Conservation (phyloP, 2,329 filamentous ascomycete species). For the Diplodia mutila region DNA sequence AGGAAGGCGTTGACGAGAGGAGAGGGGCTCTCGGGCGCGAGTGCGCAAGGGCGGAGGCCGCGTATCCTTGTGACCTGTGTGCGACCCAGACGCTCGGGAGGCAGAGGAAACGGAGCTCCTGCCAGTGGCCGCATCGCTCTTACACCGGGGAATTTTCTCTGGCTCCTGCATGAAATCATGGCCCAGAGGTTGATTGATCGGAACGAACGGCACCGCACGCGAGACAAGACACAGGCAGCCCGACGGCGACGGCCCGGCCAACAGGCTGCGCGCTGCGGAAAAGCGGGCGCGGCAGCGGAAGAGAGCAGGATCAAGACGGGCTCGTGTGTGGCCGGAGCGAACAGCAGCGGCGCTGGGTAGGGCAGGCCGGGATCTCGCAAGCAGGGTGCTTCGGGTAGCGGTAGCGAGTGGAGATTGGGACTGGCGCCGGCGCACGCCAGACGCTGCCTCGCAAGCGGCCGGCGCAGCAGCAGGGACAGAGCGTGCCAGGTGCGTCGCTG, state of each 20-base stretch:
- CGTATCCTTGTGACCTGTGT: constrained; percentile 21
- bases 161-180: constrained; percentile 17
- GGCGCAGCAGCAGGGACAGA: background rate
- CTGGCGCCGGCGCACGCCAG: background rate
- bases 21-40: background rate
- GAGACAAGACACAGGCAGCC: background rate
- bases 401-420: constrained; percentile 9
- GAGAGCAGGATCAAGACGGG: background rate
- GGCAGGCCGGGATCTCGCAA: background rate
- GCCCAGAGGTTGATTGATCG: constrained; percentile 15
- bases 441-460: background rate
- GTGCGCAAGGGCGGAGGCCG: constrained; percentile 10
- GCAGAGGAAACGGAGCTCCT: constrained; percentile 18
- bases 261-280: no score
- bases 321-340: background rate
- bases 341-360: background rate
- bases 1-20: constrained; percentile 5
- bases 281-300: background rate
- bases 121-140: constrained; percentile 9
- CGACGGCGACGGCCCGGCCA: background rate
- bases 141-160: constrained; percentile 10
- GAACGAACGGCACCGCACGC: constrained; percentile 13
- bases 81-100: constrained; percentile 22
- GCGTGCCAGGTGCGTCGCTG: background rate
- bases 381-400: constrained; percentile 1